Conservation (phyloP, 2,329 filamentous ascomycete species). For the Cladosporium sp. region DNA sequence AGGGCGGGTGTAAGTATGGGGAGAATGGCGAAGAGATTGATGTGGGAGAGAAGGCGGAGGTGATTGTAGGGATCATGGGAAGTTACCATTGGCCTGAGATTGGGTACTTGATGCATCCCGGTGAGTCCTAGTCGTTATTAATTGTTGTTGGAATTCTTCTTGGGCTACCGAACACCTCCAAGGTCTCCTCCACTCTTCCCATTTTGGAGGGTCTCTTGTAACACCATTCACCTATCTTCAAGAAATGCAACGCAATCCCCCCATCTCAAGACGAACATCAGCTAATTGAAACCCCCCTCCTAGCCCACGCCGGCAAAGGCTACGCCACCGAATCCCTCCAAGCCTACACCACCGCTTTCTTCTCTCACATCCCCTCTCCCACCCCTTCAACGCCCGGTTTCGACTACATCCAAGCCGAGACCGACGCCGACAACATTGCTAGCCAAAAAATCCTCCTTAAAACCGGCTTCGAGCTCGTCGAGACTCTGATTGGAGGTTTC, state of each 20-base stretch:
- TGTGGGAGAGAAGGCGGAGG: background rate
- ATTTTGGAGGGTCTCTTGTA: no score
- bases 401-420: constrained; percentile 43
- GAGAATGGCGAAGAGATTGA: constrained; percentile 57
- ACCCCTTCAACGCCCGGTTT: constrained; percentile 20
- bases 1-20: constrained; percentile 48
- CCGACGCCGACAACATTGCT: constrained; percentile 46
- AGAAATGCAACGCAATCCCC: no score
- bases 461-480: constrained; percentile 49
- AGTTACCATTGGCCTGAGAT: constrained; percentile 38
- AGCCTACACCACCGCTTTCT: constrained; percentile 40
- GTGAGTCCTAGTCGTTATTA: constrained; percentile 24
- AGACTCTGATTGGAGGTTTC: constrained; percentile 39
- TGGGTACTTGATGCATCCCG: constrained; percentile 41
- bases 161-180: no score
- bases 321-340: constrained; percentile 42
- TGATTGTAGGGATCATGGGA: constrained; percentile 44
- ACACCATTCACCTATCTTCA: no score
- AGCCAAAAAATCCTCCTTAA: constrained; percentile 58
- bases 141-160: background rate
- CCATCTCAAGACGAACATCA: no score
- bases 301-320: constrained; percentile 33
- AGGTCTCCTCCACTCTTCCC: no score
- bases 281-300: no score
- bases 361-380: constrained; percentile 31